These are phyloP conservation scores for Fusarium nematophilum DNA, from an alignment of 2,329 filamentous ascomycete genomes.

Conservation along the genomic window DNA sequence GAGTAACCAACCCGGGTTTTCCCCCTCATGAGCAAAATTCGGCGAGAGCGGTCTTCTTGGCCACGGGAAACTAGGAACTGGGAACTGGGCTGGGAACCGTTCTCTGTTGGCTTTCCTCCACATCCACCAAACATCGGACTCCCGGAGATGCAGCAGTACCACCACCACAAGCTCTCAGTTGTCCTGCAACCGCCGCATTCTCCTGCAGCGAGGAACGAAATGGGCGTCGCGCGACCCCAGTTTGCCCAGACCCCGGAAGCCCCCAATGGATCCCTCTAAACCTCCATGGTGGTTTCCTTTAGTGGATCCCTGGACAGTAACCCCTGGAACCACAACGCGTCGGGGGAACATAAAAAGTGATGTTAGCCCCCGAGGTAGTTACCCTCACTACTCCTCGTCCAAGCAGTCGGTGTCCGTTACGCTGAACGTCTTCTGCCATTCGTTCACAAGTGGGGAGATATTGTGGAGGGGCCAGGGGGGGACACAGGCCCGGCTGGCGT, in stretches of 20 bases:
- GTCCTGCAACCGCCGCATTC: slow-evolving; percentile 24
- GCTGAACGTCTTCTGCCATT: slow-evolving; percentile 5
- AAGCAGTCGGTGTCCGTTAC: slow-evolving; percentile 3
- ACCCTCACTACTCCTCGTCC: slow-evolving; percentile 4
- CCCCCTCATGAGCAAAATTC: slow-evolving; percentile 3
- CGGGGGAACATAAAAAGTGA: not conserved
- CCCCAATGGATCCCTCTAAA: slow-evolving; percentile 28
- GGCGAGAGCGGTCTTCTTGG: slow-evolving; percentile 1
- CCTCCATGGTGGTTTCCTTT: slow-evolving; percentile 25
- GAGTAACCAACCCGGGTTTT: slow-evolving; percentile 4
- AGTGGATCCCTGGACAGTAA: slow-evolving; percentile 22
- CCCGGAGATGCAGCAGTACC: slow-evolving; percentile 34
- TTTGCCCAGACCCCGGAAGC: slow-evolving; percentile 39
- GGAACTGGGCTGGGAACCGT: no score
- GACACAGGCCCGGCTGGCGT: slow-evolving; percentile 23
- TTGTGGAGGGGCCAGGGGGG: slow-evolving; percentile 23
- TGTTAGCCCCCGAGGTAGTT: slow-evolving; percentile 15
- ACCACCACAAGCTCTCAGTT: slow-evolving; percentile 12
- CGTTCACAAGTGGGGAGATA: slow-evolving; percentile 12
- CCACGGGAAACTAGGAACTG: not conserved
- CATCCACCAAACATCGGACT: slow-evolving; percentile 16
- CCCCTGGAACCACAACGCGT: slow-evolving; percentile 15
- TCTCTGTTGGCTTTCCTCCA: slow-evolving; percentile 6
- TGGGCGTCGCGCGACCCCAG: slow-evolving; percentile 40
- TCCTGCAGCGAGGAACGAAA: slow-evolving; percentile 37